Evolutionary conservation across 352 stramenopile genomes (phyloP), one percentile per base, ranked within the genome.

Genomic region (Phytophthora syringae): DNA sequence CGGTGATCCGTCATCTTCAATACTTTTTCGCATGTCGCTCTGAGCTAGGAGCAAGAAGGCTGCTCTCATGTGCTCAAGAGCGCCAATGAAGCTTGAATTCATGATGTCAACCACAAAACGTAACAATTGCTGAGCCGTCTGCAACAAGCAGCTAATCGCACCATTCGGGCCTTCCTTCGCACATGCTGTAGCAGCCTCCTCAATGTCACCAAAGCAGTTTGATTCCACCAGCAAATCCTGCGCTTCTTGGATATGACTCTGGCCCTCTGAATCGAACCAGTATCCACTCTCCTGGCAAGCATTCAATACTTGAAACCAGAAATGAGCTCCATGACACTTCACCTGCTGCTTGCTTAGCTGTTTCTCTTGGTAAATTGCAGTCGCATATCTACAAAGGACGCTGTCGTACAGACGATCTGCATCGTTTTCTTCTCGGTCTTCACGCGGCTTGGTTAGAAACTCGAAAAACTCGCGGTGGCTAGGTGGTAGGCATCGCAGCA

Each of bases 81-180:
- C 81, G 39, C 79, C 85, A 37, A 92, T 65, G 18, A 90, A 71
- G 37, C 79, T 90, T 18, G 63, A 61, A 28, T 60, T 80, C 51
- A 84, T 70, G 16, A 79, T 39, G 25, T 92, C 81, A 1, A 86
- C 71, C 20, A 81, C 50, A 32, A 92, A 68, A 30, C 86, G 80
- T 28, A 92, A 50, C 25, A 90, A 48, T 6, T 51, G 52, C 27
- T 71, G 76, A 43, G 59, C 62, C 11, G 67, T 18, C 50, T 55
- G 56, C 34, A 60, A 25, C 28, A 49, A 64, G 16, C 20, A 37
- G 0, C 22, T 7, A 43, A 48, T 62, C 15, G 50, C 18, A 5
- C 9, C 36, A 45, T 50, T 57, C 32, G 34, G 5, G 12, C 10
- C 32, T 28, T 39, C n/a, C 4, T 40, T 11, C 20, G 30, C 5